A percentile compares a stretch with the other conserved stretches of the same genome.
Conservation (phyloP, 129 eudicot genomes). For the Sambucus nigra region DNA sequence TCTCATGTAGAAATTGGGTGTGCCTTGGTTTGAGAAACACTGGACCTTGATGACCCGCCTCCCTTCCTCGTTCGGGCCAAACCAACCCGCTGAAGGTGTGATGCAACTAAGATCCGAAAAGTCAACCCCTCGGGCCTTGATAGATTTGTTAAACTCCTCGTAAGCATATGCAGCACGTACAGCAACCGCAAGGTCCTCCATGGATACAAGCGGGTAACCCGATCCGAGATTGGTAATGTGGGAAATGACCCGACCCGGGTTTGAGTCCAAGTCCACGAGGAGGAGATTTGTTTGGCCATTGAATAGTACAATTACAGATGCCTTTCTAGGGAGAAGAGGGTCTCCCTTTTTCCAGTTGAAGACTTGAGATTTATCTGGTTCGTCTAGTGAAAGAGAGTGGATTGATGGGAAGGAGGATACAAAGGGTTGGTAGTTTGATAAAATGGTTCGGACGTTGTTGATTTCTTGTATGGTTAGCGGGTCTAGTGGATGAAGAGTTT, state of each 20-base stretch:
- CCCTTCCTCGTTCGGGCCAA: constrained; percentile 49
- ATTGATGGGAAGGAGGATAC: constrained; percentile 22
- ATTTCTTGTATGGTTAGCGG: constrained; percentile 46
- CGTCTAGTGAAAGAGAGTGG: constrained; percentile 46
- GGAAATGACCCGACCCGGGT: constrained; percentile 23
- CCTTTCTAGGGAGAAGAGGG: constrained; percentile 46
- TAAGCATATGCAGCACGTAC: constrained; percentile 12
- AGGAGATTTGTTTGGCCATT: constrained; percentile 35
- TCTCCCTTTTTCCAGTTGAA: constrained; percentile 44
- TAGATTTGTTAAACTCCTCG: constrained; percentile 39
- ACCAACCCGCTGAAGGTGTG: constrained; percentile 62
- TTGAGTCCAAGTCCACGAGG: constrained; percentile 28
- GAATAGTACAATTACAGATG: constrained; percentile 31
- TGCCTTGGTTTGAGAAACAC: constrained; percentile 42
- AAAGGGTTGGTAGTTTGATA: constrained; percentile 23
- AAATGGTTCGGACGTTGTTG: constrained; percentile 31
- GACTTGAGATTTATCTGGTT: constrained; percentile 41
- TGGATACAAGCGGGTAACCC: constrained; percentile 49
- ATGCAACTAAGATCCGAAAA: constrained; percentile 30
- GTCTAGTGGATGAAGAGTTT: constrained; percentile 51
- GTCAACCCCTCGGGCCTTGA: constrained; percentile 44
- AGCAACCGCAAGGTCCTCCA: constrained; percentile 32
- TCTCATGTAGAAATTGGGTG: constrained; percentile 68
- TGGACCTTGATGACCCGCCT: constrained; percentile 45
- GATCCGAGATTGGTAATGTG: constrained; percentile 23